These are phyloP conservation scores for Pogostemon cablin DNA, from an alignment of 257 asterid species.

Conservation along the genomic window DNA sequence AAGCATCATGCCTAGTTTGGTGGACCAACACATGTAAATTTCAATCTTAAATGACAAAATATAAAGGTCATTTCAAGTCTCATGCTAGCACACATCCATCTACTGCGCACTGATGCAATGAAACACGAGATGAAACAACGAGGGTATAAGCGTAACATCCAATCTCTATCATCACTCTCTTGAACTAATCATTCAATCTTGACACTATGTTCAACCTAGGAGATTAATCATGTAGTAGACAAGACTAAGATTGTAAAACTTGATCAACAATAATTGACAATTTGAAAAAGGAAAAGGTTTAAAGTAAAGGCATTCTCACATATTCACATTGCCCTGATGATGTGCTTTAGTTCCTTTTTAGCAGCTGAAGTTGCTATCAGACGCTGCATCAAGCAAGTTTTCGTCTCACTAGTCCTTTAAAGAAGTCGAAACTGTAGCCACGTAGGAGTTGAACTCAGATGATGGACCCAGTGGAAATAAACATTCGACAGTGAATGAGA, in stretches of 20 bases:
- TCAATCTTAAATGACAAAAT: no score
- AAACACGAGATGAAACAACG: neutral
- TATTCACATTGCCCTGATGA: constrained; percentile 34
- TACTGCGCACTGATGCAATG: neutral
- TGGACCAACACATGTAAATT: constrained; percentile 32
- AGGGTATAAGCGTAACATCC: neutral
- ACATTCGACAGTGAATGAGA: neutral
- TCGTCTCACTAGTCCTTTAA: constrained; percentile 76
- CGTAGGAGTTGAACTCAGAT: neutral
- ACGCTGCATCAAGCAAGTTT: constrained; percentile 50
- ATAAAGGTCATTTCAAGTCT: no score
- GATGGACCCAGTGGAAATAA: no score
- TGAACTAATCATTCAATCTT: constrained; percentile 26
- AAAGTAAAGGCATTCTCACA: constrained; percentile 27
- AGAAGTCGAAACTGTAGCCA: constrained; percentile 86
- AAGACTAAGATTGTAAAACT: constrained; percentile 19
- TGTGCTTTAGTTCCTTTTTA: constrained; percentile 13
- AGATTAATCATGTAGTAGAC: constrained; percentile 20
- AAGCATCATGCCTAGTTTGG: constrained; percentile 28
- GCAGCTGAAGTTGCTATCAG: constrained; percentile 25
- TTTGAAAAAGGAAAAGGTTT: neutral
- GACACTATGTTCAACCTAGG: constrained; percentile 26
- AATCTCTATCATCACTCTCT: neutral
- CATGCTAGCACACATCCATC: no score
- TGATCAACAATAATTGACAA: constrained; percentile 29